A percentile compares a stretch with the other conserved stretches of the same genome.
Evolutionary conservation across 2,329 filamentous ascomycete species (phyloP).

Genomic region (Truncatella angustata): DNA sequence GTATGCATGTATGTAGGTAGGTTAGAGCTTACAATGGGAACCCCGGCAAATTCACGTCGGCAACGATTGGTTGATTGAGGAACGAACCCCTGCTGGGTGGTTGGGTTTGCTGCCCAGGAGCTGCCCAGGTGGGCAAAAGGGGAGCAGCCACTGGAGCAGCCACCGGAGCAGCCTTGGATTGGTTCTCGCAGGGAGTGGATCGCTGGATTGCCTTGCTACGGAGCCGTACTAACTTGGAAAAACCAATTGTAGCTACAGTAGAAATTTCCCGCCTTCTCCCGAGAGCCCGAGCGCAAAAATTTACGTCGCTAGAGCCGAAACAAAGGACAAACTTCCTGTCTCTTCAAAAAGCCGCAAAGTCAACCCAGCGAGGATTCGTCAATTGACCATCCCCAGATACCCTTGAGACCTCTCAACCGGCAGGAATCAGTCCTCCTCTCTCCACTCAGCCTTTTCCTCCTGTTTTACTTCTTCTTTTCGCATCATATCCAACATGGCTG

Average conservation of each 20-base stretch:
- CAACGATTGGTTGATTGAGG: background rate
- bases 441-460: slow-evolving; percentile 21
- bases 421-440: slow-evolving; percentile 15
- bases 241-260: background rate
- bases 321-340: slow-evolving; percentile 15
- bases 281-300: slow-evolving; percentile 6
- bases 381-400: slow-evolving; percentile 14
- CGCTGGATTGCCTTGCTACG: too few relatives aligned
- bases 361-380: slow-evolving; percentile 8
- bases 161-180: too few relatives aligned
- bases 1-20: too few relatives aligned
- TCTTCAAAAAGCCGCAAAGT: slow-evolving; percentile 23
- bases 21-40: too few relatives aligned
- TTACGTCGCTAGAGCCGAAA: slow-evolving; percentile 1
- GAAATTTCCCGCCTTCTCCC: slow-evolving; percentile 9
- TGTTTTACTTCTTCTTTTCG: slow-evolving; percentile 9
- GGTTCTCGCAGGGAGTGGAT: too few relatives aligned
- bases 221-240: too few relatives aligned
- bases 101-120: background rate
- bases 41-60: background rate
- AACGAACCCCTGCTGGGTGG: background rate
- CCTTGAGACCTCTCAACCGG: slow-evolving; percentile 11
- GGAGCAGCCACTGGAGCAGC: background rate
- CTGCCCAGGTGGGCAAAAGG: background rate
- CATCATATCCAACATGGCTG: slow-evolving; percentile 21